phyloP scores from a whole-genome alignment of 768 basidiomycete genomes.

The Lactarius hengduanensis region DNA sequence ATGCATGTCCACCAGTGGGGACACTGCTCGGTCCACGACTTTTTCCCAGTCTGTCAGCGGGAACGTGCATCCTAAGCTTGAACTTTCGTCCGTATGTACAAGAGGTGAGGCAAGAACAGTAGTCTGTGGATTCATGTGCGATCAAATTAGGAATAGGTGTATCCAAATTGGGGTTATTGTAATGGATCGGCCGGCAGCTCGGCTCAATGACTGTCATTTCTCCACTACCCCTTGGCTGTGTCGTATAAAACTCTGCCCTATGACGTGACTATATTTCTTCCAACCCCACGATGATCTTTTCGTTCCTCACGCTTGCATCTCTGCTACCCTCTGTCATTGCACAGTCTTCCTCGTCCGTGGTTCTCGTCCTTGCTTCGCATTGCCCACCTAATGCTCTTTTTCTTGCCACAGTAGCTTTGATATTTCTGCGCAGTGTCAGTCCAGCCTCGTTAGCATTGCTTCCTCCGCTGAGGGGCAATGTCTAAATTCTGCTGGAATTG shows the following conservation, averaged over 20 bases:
- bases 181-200: too few relatives aligned
- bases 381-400: neutral
- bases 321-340: conserved; percentile 29
- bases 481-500: conserved; percentile 47
- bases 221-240: neutral
- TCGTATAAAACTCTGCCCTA: neutral
- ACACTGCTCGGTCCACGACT: too few relatives aligned
- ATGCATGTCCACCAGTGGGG: too few relatives aligned
- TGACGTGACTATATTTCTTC: neutral
- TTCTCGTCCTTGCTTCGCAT: neutral
- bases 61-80: too few relatives aligned
- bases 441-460: conserved; percentile 46
- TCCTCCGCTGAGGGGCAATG: conserved; percentile 47
- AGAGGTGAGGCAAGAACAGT: neutral
- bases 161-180: neutral
- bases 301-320: conserved; percentile 21
- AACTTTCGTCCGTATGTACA: too few relatives aligned
- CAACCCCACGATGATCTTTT: conserved; percentile 5
- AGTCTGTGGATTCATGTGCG: neutral
- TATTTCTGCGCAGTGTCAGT: conserved; percentile 50
- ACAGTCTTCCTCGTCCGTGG: conserved; percentile 26
- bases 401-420: conserved; percentile 27
- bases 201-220: neutral
- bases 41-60: too few relatives aligned
- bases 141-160: neutral